These are phyloP conservation scores for Yamadazyma atlantica DNA, from an alignment of 1,139 yeast species.

Conservation along the genomic window DNA sequence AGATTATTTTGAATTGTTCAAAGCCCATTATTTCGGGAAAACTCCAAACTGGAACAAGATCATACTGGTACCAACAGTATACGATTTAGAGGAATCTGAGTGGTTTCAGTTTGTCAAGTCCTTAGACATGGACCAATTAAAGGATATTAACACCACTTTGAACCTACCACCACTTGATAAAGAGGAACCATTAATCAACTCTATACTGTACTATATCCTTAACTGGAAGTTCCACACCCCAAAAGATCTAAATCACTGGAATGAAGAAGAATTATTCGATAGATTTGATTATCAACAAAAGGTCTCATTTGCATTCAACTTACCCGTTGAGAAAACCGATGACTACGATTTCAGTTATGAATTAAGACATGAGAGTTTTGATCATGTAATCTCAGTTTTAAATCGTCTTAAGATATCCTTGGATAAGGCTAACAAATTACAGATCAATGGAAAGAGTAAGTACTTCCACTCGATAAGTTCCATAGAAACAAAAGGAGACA, in stretches of 20 bases:
- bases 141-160: constrained; percentile 1
- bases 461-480: constrained; percentile 20
- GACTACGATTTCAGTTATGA: background rate
- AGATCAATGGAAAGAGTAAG: constrained; percentile 30
- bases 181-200: constrained; percentile 1
- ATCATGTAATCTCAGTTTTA: constrained; percentile 22
- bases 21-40: background rate
- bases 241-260: constrained; percentile 1
- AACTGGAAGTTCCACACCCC: background rate
- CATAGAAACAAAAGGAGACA: constrained; percentile 5
- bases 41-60: background rate
- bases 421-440: constrained; percentile 16
- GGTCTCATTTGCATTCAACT: constrained; percentile 1
- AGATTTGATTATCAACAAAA: constrained; percentile 6
- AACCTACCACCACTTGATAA: background rate
- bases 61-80: background rate
- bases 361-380: constrained; percentile 7
- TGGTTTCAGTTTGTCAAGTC: constrained; percentile 5
- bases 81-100: background rate
- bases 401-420: constrained; percentile 19
- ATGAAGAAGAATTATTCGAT: constrained; percentile 4
- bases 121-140: constrained; percentile 2
- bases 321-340: constrained; percentile 1
- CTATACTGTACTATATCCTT: background rate
- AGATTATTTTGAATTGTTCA: background rate